These are phyloP conservation scores for Ascochyta viciae-villosae DNA, from an alignment of 2,329 filamentous ascomycete species.

Conservation along the genomic window DNA sequence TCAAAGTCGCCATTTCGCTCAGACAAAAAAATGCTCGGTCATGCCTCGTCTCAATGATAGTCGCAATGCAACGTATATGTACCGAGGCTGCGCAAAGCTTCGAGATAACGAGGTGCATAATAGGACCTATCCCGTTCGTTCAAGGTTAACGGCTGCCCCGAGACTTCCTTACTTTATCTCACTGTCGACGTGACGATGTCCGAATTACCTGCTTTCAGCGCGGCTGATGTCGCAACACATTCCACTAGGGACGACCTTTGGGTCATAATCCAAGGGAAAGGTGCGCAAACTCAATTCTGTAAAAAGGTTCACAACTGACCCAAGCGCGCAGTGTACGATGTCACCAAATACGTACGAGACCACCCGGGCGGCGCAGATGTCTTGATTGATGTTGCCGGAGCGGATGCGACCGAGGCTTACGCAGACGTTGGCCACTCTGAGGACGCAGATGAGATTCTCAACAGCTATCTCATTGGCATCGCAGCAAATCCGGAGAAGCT, in stretches of 20 bases:
- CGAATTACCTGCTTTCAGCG: conserved; percentile 21
- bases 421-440: conserved; percentile 57
- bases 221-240: conserved; percentile 60
- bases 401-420: conserved; percentile 53
- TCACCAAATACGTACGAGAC: conserved; percentile 64
- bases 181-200: conserved; percentile 17
- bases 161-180: not conserved
- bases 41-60: conserved; percentile 5
- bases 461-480: conserved; percentile 43
- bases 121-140: conserved; percentile 16
- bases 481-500: conserved; percentile 19
- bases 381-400: conserved; percentile 51
- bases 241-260: conserved; percentile 58
- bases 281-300: conserved; percentile 6
- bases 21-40: conserved; percentile 14
- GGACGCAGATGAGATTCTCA: conserved; percentile 53
- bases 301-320: not conserved
- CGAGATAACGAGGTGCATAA: conserved; percentile 16
- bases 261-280: conserved; percentile 60
- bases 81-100: conserved; percentile 18
- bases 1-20: conserved; percentile 11
- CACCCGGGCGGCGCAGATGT: conserved; percentile 59
- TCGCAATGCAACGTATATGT: conserved; percentile 10
- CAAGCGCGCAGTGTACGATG: conserved; percentile 60
- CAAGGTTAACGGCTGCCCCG: conserved; percentile 7